Base-by-base conservation (phyloP, 2,329 filamentous ascomycete species). In the Fusarium clavum region DNA sequence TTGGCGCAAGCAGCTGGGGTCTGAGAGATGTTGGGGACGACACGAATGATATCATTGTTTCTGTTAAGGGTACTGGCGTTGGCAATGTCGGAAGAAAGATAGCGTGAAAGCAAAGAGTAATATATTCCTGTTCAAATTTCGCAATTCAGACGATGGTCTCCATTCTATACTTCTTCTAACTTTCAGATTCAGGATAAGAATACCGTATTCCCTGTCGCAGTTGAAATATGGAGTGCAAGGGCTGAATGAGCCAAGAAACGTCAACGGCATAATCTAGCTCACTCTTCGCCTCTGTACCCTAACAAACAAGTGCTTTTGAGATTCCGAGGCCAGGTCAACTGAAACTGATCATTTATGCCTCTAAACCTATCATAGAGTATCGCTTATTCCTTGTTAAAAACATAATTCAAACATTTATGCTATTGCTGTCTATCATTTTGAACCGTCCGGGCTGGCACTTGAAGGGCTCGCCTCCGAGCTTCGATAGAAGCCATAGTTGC, bases 61-160 rank as follows among this genome's bases (percentile, higher is more conserved):
- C 94, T 72, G 92, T 99, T 45, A 97, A 98, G 76, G 96, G 96
- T 32, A 90, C 90, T 75, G 96, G 96, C 45, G 93, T 99, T 63
- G 96, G 96, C 30, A 99, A 98, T 78, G 92, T 98, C 51, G 95
- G 95, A 56, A 89, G 94, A 77, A 98, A 98, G 83, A 92, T 98
- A 76, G 87, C 86, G 75, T 89, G 80, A 80, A 76, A 61, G 48
- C 47, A 67, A 70, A 47, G 49, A 62, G 47, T 51, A 57, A 73
- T 71, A 64, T 48, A 48, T 72, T 64, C 54, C 67, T 69, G 67
- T 64, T 69, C 44, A 62, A 59, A 47, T 58, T 60, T 58, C 51
- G 24, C 38, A 62, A 24, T 34, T 29, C 16, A 27, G 48, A 22
- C 5, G 18, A n/a, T 46, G 25, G 49, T 30, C 57, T 32, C 18